phyloP scores from a whole-genome alignment of 768 basidiomycete species.

The Rhizopogon vesiculosus region DNA sequence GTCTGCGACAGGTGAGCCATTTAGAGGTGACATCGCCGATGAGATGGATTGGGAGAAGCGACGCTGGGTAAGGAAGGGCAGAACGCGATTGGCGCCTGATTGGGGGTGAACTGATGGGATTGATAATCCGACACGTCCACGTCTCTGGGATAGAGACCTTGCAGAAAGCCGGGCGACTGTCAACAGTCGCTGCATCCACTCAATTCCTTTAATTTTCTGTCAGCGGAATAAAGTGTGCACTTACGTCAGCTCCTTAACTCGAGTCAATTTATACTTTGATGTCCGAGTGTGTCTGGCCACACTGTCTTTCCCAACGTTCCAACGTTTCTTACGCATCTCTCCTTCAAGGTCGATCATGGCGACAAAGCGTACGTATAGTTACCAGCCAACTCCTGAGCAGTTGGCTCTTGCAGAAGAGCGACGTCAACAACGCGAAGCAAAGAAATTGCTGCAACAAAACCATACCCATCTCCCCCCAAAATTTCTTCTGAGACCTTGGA shows the following conservation, averaged over 20 bases:
- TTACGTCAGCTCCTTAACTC: slow-evolving; percentile 1
- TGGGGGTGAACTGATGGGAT: background rate
- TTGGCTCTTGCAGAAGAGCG: slow-evolving; percentile 47
- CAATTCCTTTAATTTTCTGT: background rate
- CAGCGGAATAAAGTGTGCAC: background rate
- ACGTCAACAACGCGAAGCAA: slow-evolving; percentile 39
- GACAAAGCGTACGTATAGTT: background rate
- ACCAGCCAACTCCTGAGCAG: slow-evolving; percentile 48
- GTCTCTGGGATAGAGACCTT: slow-evolving; percentile 10
- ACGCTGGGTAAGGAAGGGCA: slow-evolving; percentile 3
- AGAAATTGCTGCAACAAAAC: slow-evolving; percentile 26
- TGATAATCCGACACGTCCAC: background rate
- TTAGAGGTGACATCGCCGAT: slow-evolving; percentile 24
- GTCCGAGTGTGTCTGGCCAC: background rate
- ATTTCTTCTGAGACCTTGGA: slow-evolving; percentile 30
- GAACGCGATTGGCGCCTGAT: background rate
- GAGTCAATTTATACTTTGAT: background rate
- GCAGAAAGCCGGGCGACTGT: slow-evolving; percentile 13
- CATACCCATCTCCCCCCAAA: slow-evolving; percentile 3
- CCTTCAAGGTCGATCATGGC: background rate
- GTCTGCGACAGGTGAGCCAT: slow-evolving; percentile 14
- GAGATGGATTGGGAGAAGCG: slow-evolving; percentile 12
- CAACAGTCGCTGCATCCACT: slow-evolving; percentile 34
- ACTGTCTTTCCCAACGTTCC: background rate
- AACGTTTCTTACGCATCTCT: background rate